These are phyloP conservation scores for Backusella australiensis DNA, from an alignment of 192 early-diverging fungal genomes.

Conservation along the genomic window DNA sequence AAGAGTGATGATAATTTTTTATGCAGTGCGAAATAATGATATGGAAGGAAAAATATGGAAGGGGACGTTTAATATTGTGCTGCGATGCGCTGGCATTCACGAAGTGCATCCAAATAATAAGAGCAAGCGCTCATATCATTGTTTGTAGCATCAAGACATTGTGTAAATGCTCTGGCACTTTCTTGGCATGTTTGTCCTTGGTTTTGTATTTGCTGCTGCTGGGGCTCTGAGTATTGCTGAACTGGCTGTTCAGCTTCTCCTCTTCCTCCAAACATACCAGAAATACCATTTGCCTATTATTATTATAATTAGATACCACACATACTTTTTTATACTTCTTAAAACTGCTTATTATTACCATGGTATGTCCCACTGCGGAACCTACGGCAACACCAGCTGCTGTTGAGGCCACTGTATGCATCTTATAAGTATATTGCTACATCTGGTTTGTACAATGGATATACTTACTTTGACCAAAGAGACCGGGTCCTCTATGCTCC, in stretches of 20 bases:
- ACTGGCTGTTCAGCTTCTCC: slow-evolving; percentile 28
- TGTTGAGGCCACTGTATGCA: slow-evolving; percentile 70
- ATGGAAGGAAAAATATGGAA: background rate
- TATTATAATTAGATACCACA: background rate
- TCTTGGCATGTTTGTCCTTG: slow-evolving; percentile 54
- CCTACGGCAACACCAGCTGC: slow-evolving; percentile 93
- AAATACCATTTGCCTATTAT: slow-evolving; percentile 14
- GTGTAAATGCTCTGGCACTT: slow-evolving; percentile 78
- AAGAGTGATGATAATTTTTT: background rate
- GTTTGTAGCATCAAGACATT: slow-evolving; percentile 81
- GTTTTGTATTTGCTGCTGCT: slow-evolving; percentile 16
- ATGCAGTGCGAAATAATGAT: background rate
- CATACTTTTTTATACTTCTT: too few species aligned
- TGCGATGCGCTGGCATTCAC: slow-evolving; percentile 74
- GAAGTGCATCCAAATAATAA: slow-evolving; percentile 90
- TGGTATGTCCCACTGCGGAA: slow-evolving; percentile 68
- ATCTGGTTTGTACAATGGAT: background rate
- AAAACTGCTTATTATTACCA: slow-evolving; percentile 30
- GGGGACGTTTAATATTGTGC: slow-evolving; percentile 30
- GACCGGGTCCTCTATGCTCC: slow-evolving; percentile 58
- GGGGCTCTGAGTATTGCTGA: slow-evolving; percentile 20
- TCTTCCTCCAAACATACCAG: slow-evolving; percentile 24
- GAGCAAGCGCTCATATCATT: slow-evolving; percentile 82
- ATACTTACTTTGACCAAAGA: slow-evolving; percentile 67
- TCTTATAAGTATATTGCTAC: background rate